Conservation (phyloP, 2,329 filamentous ascomycete species). For the Chlorencoelia australis region DNA sequence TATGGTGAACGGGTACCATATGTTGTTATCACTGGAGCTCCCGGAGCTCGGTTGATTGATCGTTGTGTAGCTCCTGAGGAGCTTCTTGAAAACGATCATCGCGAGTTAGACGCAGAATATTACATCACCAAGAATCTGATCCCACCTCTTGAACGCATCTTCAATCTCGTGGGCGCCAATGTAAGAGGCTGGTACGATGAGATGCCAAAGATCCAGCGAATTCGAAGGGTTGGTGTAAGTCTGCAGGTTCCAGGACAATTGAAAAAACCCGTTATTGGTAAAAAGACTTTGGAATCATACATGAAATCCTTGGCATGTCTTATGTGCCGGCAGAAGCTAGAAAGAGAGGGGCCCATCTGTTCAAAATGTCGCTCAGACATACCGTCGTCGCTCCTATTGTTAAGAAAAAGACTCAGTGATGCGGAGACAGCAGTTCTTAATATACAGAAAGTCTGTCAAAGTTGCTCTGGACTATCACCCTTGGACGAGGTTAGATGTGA, state of each 20-base stretch:
- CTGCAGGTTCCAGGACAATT: slow-evolving; percentile 22
- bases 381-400: slow-evolving; percentile 50
- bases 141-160: slow-evolving; percentile 88
- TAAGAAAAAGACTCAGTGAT: slow-evolving; percentile 51
- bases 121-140: slow-evolving; percentile 96
- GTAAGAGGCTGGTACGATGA: slow-evolving; percentile 89
- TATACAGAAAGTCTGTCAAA: slow-evolving; percentile 64
- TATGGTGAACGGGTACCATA: slow-evolving; percentile 94
- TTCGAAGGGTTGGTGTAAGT: slow-evolving; percentile 39
- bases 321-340: slow-evolving; percentile 48
- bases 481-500: slow-evolving; percentile 77
- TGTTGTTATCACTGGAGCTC: slow-evolving; percentile 81
- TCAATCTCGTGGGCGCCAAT: slow-evolving; percentile 90
- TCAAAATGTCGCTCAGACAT: slow-evolving; percentile 41
- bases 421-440: slow-evolving; percentile 56
- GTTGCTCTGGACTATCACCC: slow-evolving; percentile 64
- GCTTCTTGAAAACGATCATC: slow-evolving; percentile 64
- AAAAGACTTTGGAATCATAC: slow-evolving; percentile 86
- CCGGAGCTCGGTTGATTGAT: slow-evolving; percentile 76
- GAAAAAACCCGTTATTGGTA: slow-evolving; percentile 29
- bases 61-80: slow-evolving; percentile 83
- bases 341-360: slow-evolving; percentile 45
- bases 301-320: slow-evolving; percentile 73
- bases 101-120: slow-evolving; percentile 85
- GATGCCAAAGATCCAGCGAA: slow-evolving; percentile 82